Base-by-base conservation (phyloP, 2,329 filamentous ascomycete genomes). In the Grosmannia penicillata region DNA sequence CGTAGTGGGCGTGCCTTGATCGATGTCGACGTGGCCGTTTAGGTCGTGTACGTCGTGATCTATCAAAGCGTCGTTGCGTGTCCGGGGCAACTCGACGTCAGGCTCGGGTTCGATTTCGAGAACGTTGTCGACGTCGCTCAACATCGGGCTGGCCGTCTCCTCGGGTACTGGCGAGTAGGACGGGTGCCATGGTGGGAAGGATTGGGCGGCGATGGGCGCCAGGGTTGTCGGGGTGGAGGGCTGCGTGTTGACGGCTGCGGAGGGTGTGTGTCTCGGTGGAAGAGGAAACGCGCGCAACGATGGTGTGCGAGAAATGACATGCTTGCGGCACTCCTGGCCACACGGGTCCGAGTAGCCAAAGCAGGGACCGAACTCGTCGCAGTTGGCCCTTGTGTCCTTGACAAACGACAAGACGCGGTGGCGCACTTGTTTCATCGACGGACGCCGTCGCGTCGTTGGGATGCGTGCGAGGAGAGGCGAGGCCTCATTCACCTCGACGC, bases 261-360 rank as follows among this genome's bases (percentile, higher is more conserved):
- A 27, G 11, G 5, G 26, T 13, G 10, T 27, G 5, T 13, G 4
- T 5, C 4, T 2, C 17, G 7, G n/a, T n/a, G 22, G 9, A 26
- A 47, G 11, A 54, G 53, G n/a, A n/a, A n/a, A n/a, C 1, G 29
- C n/a, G 4, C 22, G 30, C 5, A 30, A n/a, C 1, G 35, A 14
- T 2, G 24, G 65, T 1, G 59, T 58, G 8, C 65, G 61, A 23
- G 52, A 57, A 46, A 49, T 57, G 4, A 75, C 30, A 43, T 76
- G 71, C 46, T 75, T 77, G 54, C 73, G 75, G 53, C 75, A 78
- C 50, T 75, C 72, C 50, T 77, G 72, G 2, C 73, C 74, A 44
- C 75, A 79, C 1, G 73, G 74, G 47, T 79, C 75, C 2, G 72
- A 65, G 51, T 75, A 80, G 40, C 75, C 75, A 47, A 63, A 78